phyloP scores from a whole-genome alignment of 2,329 filamentous ascomycete genomes.

The Paramyrothecium sp. region DNA sequence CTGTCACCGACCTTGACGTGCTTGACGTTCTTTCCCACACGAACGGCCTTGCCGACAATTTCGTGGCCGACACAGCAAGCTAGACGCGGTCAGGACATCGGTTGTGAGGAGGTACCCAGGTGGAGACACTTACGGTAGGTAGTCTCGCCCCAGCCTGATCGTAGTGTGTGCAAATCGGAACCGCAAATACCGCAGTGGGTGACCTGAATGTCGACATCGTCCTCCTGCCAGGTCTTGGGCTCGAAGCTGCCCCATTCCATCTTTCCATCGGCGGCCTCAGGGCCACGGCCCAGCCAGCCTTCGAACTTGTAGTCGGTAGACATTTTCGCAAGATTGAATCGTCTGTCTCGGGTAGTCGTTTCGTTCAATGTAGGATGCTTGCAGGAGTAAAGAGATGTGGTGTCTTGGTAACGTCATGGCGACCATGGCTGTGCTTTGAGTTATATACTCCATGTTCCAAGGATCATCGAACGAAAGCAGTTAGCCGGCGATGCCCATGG shows the following conservation, averaged over 20 bases:
- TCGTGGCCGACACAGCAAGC: slow-evolving; percentile 60
- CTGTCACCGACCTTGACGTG: slow-evolving; percentile 58
- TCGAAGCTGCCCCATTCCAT: slow-evolving; percentile 51
- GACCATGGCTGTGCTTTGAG: too few species aligned
- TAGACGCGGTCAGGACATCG: slow-evolving; percentile 11
- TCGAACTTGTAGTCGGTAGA: slow-evolving; percentile 41
- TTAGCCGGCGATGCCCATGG: too few species aligned
- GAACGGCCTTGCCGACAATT: slow-evolving; percentile 56
- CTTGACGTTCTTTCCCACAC: slow-evolving; percentile 44
- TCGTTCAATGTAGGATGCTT: too few species aligned
- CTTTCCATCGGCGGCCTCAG: slow-evolving; percentile 39
- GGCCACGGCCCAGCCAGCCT: slow-evolving; percentile 43
- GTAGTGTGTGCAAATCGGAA: slow-evolving; percentile 54
- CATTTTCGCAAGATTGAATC: slow-evolving; percentile 13
- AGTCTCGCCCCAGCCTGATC: slow-evolving; percentile 44
- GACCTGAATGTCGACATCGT: slow-evolving; percentile 60
- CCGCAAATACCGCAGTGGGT: slow-evolving; percentile 64
- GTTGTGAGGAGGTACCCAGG: slow-evolving; percentile 4
- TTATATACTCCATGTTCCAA: too few species aligned
- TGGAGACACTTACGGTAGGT: slow-evolving; percentile 27
- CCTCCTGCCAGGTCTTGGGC: slow-evolving; percentile 60
- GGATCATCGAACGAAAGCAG: too few species aligned
- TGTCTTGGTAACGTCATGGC: too few species aligned
- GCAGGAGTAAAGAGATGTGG: too few species aligned
- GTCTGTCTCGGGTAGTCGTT: not conserved